Conservation (phyloP, 345 rosid genomes). For the Gossypium sturtianum region DNA sequence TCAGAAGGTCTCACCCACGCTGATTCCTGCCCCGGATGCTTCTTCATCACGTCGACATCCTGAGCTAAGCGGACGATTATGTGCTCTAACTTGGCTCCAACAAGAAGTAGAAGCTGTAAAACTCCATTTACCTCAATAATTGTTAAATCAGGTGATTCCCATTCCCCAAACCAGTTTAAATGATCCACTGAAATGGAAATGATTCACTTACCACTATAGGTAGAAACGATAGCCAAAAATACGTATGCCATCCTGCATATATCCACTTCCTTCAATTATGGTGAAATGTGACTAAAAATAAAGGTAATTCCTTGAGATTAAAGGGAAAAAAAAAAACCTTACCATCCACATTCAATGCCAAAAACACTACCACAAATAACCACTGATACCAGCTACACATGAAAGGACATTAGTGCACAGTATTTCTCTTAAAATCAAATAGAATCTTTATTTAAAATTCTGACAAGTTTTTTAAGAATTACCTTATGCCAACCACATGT, state of each 20-base stretch:
- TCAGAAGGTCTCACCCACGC: conserved; percentile 61
- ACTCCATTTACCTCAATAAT: neutral
- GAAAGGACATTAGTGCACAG: neutral
- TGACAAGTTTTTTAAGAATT: conserved; percentile 7
- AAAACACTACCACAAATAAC: conserved; percentile 74
- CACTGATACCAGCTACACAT: conserved; percentile 75
- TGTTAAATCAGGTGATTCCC: neutral
- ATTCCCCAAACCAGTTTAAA: neutral
- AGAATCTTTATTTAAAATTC: neutral
- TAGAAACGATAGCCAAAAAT: conserved; percentile 83
- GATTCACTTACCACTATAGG: conserved; percentile 62
- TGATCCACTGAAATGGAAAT: neutral
- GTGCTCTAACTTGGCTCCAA: conserved; percentile 75
- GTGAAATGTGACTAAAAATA: neutral
- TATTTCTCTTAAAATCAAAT: neutral
- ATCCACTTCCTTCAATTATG: neutral
- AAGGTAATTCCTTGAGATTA: neutral
- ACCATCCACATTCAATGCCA: conserved; percentile 76
- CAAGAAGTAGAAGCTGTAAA: conserved; percentile 64
- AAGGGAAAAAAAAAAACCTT: neutral
- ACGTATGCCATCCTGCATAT: conserved; percentile 73
- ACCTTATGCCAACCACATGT: conserved; percentile 78
- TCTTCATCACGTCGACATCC: conserved; percentile 30
- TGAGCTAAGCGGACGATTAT: conserved; percentile 58
- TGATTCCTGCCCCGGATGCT: conserved; percentile 25